These are phyloP conservation scores for Ostreobium quekettii DNA, from an alignment of 139 green algal species.

Conservation along the genomic window DNA sequence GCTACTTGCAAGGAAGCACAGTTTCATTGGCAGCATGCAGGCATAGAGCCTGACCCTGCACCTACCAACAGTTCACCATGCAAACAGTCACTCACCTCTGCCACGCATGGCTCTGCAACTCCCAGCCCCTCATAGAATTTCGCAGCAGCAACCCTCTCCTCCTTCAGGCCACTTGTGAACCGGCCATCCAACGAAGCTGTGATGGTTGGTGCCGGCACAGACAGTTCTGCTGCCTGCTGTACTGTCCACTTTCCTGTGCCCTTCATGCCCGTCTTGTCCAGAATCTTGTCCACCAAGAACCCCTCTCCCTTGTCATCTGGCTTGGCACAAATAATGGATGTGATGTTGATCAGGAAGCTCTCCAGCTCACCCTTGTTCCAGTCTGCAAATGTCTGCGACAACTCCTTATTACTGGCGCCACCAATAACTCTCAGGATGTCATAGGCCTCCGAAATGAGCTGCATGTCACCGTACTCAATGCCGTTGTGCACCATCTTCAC, in stretches of 20 bases:
- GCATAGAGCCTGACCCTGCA: too few species aligned
- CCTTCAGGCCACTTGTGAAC: slow-evolving; percentile 35
- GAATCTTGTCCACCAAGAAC: slow-evolving; percentile 46
- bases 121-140: slow-evolving; percentile 28
- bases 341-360: not conserved
- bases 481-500: slow-evolving; percentile 95
- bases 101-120: slow-evolving; percentile 20
- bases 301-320: not conserved
- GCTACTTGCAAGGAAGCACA: not conserved
- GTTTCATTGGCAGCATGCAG: too few species aligned
- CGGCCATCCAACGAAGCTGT: slow-evolving; percentile 41
- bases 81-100: not conserved
- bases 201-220: slow-evolving; percentile 44
- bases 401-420: slow-evolving; percentile 89
- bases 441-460: slow-evolving; percentile 93
- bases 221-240: slow-evolving; percentile 52
- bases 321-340: not conserved
- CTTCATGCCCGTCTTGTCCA: slow-evolving; percentile 60
- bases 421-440: slow-evolving; percentile 91
- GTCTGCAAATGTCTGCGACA: slow-evolving; percentile 70
- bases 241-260: slow-evolving; percentile 61
- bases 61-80: not conserved
- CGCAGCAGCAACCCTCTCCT: slow-evolving; percentile 45
- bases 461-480: slow-evolving; percentile 93
- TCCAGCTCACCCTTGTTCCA: slow-evolving; percentile 73